Conservation (phyloP, 2,329 filamentous ascomycete genomes). For the Gyromitra esculenta region DNA sequence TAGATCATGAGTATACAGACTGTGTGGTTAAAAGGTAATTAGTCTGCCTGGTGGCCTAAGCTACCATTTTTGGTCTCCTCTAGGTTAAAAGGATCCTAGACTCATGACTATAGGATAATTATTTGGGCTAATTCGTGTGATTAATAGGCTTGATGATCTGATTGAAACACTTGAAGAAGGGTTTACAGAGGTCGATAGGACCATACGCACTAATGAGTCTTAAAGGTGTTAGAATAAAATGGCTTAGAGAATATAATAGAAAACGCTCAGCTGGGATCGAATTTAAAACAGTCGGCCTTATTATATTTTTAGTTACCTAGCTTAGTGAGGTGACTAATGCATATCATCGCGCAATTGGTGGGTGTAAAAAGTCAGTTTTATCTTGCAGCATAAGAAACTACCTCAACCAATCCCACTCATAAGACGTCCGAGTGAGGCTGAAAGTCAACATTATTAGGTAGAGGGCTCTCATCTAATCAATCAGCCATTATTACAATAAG, state of each 20-base stretch:
- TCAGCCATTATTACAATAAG: not conserved
- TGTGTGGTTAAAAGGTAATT: constrained; percentile 68
- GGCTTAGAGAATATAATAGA: not conserved
- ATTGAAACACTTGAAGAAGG: constrained; percentile 78
- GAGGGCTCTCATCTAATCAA: not conserved
- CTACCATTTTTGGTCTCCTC: not conserved
- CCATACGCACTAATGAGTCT: not conserved
- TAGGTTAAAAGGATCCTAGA: too few species aligned
- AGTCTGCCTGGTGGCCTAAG: not conserved
- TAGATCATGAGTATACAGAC: constrained; percentile 78
- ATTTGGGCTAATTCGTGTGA: not conserved
- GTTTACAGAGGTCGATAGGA: constrained; percentile 67
- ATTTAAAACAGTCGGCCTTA: not conserved
- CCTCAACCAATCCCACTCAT: not conserved
- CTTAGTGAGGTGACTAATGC: not conserved
- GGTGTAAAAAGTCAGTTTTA: too few species aligned
- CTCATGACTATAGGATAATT: not conserved
- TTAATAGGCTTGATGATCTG: constrained; percentile 72
- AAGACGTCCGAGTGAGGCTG: not conserved
- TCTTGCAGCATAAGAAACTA: not conserved
- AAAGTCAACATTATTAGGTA: not conserved
- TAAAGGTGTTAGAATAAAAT: not conserved
- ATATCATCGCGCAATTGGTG: too few species aligned
- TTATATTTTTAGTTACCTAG: not conserved
- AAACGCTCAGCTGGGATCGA: not conserved